Percentiles rank a stretch among this genome's conserved stretches.
These are phyloP conservation scores for Auricularia sp. DNA, from an alignment of 768 basidiomycete genomes.

Conservation along the genomic window DNA sequence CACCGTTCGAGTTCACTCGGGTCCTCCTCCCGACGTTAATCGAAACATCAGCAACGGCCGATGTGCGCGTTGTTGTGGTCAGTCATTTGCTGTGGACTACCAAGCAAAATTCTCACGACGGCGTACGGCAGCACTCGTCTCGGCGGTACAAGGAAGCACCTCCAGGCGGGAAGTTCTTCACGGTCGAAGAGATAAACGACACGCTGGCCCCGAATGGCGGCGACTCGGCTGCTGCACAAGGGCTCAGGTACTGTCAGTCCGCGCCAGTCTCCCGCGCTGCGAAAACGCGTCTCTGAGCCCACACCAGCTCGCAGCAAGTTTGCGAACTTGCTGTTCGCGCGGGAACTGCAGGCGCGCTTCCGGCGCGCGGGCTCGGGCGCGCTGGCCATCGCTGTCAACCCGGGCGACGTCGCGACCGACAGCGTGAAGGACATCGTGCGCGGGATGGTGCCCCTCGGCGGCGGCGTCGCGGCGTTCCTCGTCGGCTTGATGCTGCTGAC, in stretches of 20 bases:
- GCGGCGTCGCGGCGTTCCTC: background rate
- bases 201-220: background rate
- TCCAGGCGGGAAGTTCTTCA: background rate
- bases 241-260: background rate
- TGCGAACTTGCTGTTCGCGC: background rate
- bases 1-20: background rate
- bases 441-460: slow-evolving; percentile 6
- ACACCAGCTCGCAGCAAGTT: background rate
- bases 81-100: slow-evolving; percentile 11
- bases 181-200: background rate
- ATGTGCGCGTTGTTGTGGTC: background rate
- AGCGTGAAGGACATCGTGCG: slow-evolving; percentile 18
- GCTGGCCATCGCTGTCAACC: background rate
- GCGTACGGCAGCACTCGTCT: slow-evolving; percentile 6
- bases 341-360: background rate
- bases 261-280: background rate
- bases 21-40: background rate
- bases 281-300: no score
- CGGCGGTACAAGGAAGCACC: background rate
- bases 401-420: slow-evolving; percentile 15
- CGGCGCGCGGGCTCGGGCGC: background rate
- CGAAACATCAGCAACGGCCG: background rate
- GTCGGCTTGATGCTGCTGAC: background rate
- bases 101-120: background rate
- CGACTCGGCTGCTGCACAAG: background rate